phyloP scores from a whole-genome alignment of 345 rosid genomes.

The Brassica juncea region DNA sequence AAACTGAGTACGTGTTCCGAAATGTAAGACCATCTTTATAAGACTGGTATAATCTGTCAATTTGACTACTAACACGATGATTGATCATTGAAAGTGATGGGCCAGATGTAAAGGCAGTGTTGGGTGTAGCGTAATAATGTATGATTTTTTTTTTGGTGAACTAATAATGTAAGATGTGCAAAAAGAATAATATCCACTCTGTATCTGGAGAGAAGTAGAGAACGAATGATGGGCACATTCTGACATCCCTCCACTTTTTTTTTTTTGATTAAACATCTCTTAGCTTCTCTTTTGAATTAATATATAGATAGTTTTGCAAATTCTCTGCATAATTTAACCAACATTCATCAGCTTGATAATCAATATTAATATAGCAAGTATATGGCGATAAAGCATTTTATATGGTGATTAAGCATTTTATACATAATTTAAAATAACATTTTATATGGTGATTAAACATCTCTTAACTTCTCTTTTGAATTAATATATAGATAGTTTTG shows the following conservation, averaged over 20 bases:
- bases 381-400: neutral
- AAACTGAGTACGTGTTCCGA: no score
- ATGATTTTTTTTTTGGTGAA: neutral
- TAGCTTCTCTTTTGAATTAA: neutral
- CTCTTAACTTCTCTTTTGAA: neutral
- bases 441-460: conserved; percentile 7
- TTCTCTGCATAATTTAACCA: neutral
- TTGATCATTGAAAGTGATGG: conserved; percentile 25
- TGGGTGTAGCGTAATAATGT: conserved; percentile 20
- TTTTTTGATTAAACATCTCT: conserved; percentile 5
- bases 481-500: neutral
- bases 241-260: conserved; percentile 19
- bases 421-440: no score
- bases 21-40: no score
- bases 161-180: conserved; percentile 25
- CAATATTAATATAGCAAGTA: neutral
- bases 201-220: conserved; percentile 8
- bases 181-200: conserved; percentile 34
- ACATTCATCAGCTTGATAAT: neutral
- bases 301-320: neutral
- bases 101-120: conserved; percentile 16
- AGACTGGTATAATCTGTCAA: neutral
- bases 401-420: neutral
- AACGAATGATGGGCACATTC: conserved; percentile 14
- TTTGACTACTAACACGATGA: neutral